phyloP scores from a whole-genome alignment of 2,329 filamentous ascomycete species.

The Phialophora verrucosa region DNA sequence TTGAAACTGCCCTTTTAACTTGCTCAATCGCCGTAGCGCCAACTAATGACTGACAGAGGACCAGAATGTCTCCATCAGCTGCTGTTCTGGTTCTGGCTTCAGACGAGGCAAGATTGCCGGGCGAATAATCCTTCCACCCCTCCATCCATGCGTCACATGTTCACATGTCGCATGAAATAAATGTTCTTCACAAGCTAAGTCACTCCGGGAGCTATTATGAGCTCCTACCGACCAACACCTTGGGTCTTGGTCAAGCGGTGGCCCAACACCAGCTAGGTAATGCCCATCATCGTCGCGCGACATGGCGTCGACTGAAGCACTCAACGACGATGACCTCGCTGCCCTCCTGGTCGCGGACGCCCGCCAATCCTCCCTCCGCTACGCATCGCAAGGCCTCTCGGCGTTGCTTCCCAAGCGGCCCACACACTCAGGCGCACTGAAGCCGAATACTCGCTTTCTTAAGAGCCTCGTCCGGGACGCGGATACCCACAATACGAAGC shows the following conservation, averaged over 20 bases:
- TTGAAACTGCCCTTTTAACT: not conserved
- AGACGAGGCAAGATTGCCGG: not conserved
- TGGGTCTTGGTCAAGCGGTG: not conserved
- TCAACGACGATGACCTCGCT: slow-evolving; percentile 64
- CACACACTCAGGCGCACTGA: slow-evolving; percentile 71
- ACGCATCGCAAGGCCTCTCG: slow-evolving; percentile 74
- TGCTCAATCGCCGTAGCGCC: not conserved
- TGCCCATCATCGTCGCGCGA: not conserved
- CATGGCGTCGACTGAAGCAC: slow-evolving; percentile 29
- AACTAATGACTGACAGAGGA: too few species aligned
- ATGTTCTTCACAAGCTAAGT: not conserved
- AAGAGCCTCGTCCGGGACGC: slow-evolving; percentile 87
- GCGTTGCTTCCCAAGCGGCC: slow-evolving; percentile 67
- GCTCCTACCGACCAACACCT: not conserved
- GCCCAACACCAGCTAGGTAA: not conserved
- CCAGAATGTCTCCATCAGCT: too few species aligned
- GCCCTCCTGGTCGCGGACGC: slow-evolving; percentile 81
- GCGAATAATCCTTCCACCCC: not conserved
- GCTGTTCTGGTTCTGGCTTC: too few species aligned
- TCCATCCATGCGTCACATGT: not conserved
- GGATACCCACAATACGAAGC: slow-evolving; percentile 83
- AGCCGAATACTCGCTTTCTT: slow-evolving; percentile 90
- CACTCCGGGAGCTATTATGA: not conserved
- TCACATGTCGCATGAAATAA: not conserved
- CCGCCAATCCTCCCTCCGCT: slow-evolving; percentile 72